Evolutionary conservation across 2,329 filamentous ascomycete genomes (phyloP).

Genomic region (Thielaviopsis euricoi): DNA sequence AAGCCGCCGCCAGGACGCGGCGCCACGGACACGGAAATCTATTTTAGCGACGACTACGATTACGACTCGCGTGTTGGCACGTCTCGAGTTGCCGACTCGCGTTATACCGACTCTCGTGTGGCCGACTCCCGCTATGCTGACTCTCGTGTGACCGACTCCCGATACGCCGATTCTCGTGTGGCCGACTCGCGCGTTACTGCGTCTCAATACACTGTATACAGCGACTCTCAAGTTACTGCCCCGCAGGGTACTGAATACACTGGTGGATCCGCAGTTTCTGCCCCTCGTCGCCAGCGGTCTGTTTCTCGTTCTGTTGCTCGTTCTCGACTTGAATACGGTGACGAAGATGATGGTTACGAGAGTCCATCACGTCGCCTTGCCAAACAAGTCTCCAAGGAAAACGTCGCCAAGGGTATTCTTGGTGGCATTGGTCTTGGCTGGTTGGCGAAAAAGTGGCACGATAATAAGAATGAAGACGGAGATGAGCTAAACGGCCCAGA

Average conservation of each 20-base stretch:
- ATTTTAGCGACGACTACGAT: slow-evolving; percentile 39
- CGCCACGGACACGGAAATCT: slow-evolving; percentile 26
- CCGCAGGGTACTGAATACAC: slow-evolving; percentile 6
- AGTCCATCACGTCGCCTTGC: slow-evolving; percentile 42
- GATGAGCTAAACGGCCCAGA: slow-evolving; percentile 25
- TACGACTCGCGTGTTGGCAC: slow-evolving; percentile 27
- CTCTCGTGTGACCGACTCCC: too few relatives aligned
- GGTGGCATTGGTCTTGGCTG: slow-evolving; percentile 52
- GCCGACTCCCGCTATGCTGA: too few relatives aligned
- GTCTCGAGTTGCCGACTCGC: background rate
- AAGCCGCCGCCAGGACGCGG: slow-evolving; percentile 22
- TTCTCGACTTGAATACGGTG: slow-evolving; percentile 19
- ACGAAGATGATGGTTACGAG: slow-evolving; percentile 12
- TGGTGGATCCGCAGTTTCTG: slow-evolving; percentile 3
- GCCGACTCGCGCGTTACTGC: background rate
- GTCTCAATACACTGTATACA: slow-evolving; percentile 9
- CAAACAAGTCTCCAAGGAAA: slow-evolving; percentile 6
- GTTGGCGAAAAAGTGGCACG: slow-evolving; percentile 47
- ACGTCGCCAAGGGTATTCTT: slow-evolving; percentile 38
- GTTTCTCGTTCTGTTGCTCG: slow-evolving; percentile 19
- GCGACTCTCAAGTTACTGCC: slow-evolving; percentile 7
- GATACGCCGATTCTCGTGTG: too few relatives aligned
- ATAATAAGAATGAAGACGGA: slow-evolving; percentile 34
- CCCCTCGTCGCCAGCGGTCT: slow-evolving; percentile 2
- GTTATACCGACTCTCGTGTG: too few relatives aligned